Percentiles rank a stretch among this genome's conserved stretches.
Evolutionary conservation across 805 yeast genomes (phyloP).

Genomic region (Ascoidea asiatica): DNA sequence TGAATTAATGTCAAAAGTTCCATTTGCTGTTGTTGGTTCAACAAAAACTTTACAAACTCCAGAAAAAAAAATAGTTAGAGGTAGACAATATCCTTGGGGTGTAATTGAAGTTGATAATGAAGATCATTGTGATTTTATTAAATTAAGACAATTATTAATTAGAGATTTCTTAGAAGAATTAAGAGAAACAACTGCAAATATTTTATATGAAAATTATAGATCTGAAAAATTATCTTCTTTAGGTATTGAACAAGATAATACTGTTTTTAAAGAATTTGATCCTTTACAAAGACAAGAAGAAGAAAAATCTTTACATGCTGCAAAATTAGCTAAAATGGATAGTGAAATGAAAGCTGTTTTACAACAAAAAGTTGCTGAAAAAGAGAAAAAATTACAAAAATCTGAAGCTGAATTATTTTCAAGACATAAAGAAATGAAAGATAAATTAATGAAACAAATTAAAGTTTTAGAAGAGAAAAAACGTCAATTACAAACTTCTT

Average conservation of each 20-base stretch:
- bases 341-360: slow-evolving; percentile 93
- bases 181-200: slow-evolving; percentile 68
- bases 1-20: slow-evolving; percentile 58
- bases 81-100: slow-evolving; percentile 96
- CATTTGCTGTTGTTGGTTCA: slow-evolving; percentile 93
- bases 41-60: slow-evolving; percentile 50
- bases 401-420: slow-evolving; percentile 93
- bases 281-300: slow-evolving; percentile 88
- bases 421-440: slow-evolving; percentile 95
- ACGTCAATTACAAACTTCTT: slow-evolving; percentile 56
- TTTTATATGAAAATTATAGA: slow-evolving; percentile 80
- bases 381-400: slow-evolving; percentile 93
- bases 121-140: slow-evolving; percentile 83
- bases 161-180: slow-evolving; percentile 90
- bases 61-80: slow-evolving; percentile 70
- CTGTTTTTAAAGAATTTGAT: slow-evolving; percentile 91
- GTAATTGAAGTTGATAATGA: slow-evolving; percentile 90
- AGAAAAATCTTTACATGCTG: slow-evolving; percentile 86
- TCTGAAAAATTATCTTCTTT: slow-evolving; percentile 61
- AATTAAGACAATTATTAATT: slow-evolving; percentile 75
- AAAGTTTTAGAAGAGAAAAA: slow-evolving; percentile 86
- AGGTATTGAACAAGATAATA: slow-evolving; percentile 86
- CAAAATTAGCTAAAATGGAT: slow-evolving; percentile 87
- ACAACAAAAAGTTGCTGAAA: slow-evolving; percentile 91
- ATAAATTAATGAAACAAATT: slow-evolving; percentile 77